Evolutionary conservation across 179 eudicot species (phyloP).

Genomic region (Camellia oleifera): DNA sequence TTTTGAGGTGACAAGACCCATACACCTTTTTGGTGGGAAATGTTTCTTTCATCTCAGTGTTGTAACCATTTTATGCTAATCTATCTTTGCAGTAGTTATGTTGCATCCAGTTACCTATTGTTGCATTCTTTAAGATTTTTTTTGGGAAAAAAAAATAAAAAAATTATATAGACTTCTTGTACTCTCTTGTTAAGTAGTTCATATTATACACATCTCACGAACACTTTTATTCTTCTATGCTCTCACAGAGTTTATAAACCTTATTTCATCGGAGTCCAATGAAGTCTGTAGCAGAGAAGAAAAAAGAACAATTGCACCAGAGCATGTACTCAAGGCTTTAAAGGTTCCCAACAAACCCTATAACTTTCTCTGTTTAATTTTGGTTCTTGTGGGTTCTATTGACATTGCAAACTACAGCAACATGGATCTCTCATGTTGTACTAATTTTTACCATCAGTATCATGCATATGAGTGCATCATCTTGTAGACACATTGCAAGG

Average conservation of each 20-base stretch:
- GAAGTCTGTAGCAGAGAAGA: constrained; percentile 95
- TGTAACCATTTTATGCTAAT: not conserved
- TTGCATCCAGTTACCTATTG: not conserved
- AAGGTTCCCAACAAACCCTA: constrained; percentile 44
- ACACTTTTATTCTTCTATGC: not conserved
- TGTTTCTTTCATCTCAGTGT: not conserved
- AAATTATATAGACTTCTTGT: not conserved
- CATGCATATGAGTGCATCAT: not conserved
- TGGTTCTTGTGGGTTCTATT: not conserved
- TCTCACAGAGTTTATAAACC: constrained; percentile 83
- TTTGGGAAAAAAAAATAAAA: not conserved
- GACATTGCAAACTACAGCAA: not conserved
- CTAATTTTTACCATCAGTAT: not conserved
- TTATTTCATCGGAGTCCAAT: constrained; percentile 94
- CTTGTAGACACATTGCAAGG: not conserved
- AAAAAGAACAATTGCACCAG: constrained; percentile 91
- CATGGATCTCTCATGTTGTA: not conserved
- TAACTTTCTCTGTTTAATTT: not conserved
- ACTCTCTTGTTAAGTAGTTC: not conserved
- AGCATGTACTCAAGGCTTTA: constrained; percentile 96
- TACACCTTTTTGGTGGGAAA: too few relatives aligned
- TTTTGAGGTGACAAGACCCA: too few relatives aligned
- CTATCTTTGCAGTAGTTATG: not conserved
- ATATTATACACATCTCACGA: not conserved
- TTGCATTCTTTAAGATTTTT: not conserved